Evolutionary conservation across 2,329 filamentous ascomycete species (phyloP).

Genomic region (Torrubiellomyces zombiae): DNA sequence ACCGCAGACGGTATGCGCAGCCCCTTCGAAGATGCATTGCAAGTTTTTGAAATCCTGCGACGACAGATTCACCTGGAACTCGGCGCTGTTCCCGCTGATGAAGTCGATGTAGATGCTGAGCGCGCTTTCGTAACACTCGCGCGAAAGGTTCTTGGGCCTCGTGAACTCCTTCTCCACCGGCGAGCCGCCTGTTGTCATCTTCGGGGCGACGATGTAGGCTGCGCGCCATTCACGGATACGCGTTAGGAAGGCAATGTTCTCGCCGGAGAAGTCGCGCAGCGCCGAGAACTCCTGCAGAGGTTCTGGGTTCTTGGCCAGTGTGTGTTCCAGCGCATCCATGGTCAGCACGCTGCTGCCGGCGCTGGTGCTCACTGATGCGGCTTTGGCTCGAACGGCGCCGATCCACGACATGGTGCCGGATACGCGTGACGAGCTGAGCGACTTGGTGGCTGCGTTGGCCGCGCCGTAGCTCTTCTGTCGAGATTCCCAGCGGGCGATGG

Average conservation of each 20-base stretch:
- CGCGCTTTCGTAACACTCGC: constrained; percentile 38
- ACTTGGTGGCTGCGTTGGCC: constrained; percentile 14
- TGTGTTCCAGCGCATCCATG: constrained; percentile 43
- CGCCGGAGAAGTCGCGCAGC: constrained; percentile 46
- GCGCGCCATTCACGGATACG: constrained; percentile 29
- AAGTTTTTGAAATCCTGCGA: constrained; percentile 36
- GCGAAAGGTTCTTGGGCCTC: constrained; percentile 16
- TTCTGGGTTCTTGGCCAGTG: constrained; percentile 36
- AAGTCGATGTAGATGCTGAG: constrained; percentile 45
- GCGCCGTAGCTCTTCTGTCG: constrained; percentile 21
- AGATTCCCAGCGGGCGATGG: constrained; percentile 30
- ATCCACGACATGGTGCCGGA: constrained; percentile 20
- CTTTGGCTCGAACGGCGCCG: constrained; percentile 18
- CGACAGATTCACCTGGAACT: constrained; percentile 52
- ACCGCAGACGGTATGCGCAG: constrained; percentile 29
- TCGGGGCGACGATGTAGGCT: constrained; percentile 10
- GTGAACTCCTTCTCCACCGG: constrained; percentile 3
- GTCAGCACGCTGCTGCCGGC: constrained; percentile 31
- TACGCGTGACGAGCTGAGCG: constrained; percentile 16
- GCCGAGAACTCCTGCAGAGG: constrained; percentile 46
- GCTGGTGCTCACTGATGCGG: constrained; percentile 15
- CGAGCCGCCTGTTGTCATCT: constrained; percentile 7
- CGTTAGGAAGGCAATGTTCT: constrained; percentile 51
- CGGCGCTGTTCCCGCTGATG: constrained; percentile 41
- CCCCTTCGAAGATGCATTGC: constrained; percentile 36